Conservation (phyloP, 2,329 filamentous ascomycete genomes). For the Cephalotrichum gorgonifer region DNA sequence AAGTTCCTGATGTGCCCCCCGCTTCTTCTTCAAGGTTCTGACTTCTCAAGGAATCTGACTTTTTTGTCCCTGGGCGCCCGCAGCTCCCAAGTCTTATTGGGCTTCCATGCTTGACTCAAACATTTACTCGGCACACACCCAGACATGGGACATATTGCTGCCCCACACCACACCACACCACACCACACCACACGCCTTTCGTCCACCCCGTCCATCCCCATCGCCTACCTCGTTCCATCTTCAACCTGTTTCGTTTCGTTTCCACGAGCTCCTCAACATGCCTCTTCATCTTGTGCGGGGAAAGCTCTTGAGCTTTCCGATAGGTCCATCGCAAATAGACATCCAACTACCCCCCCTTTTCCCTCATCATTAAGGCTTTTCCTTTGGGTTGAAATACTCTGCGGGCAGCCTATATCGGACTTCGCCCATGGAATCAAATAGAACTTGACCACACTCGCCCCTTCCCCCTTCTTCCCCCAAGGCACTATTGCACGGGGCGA, state of each 20-base stretch:
- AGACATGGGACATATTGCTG: too few relatives aligned
- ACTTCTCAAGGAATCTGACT: not conserved
- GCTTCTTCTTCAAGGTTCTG: too few relatives aligned
- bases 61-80: not conserved
- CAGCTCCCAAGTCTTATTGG: not conserved
- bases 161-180: too few relatives aligned
- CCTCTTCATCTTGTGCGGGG: not conserved
- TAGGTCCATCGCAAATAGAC: not conserved
- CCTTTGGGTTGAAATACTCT: conserved; percentile 2
- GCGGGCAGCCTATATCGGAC: not conserved
- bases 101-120: not conserved
- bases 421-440: conserved; percentile 1
- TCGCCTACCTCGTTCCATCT: not conserved
- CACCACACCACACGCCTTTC: not conserved
- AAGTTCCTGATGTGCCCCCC: too few relatives aligned
- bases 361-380: not conserved
- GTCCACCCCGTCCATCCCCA: too few relatives aligned
- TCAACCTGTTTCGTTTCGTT: not conserved
- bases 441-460: not conserved
- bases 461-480: not conserved
- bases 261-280: not conserved
- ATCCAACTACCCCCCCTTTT: not conserved
- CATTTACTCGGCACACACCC: too few relatives aligned
- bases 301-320: conserved; percentile 3
- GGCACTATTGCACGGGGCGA: not conserved